Percentiles rank a stretch among this genome's conserved stretches.
Conservation (phyloP, 2,329 filamentous ascomycete species). For the Blumeria hordei region DNA sequence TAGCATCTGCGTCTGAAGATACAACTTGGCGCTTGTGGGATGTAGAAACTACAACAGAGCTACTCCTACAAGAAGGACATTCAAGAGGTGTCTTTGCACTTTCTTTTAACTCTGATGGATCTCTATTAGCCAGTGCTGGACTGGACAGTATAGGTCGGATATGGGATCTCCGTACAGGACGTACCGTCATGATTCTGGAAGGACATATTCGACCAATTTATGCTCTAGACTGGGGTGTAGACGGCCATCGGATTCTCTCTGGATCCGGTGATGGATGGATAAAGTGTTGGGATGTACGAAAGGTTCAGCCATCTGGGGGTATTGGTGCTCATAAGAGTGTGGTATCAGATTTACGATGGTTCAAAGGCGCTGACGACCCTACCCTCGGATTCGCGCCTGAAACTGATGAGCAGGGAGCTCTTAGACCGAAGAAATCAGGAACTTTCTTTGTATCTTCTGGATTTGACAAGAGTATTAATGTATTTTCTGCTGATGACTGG, state of each 20-base stretch:
- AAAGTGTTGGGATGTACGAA: conserved; percentile 92
- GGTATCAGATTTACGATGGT: conserved; percentile 85
- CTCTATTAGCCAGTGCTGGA: conserved; percentile 73
- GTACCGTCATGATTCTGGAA: conserved; percentile 89
- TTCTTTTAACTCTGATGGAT: conserved; percentile 76
- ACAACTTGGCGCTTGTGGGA: conserved; percentile 97
- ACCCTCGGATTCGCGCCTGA: conserved; percentile 34
- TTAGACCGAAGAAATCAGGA: conserved; percentile 57
- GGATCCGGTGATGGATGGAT: conserved; percentile 87
- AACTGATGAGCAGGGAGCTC: conserved; percentile 38
- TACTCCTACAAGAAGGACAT: conserved; percentile 82
- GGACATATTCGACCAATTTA: conserved; percentile 77
- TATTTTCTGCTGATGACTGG: conserved; percentile 96
- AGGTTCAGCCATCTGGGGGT: conserved; percentile 59
- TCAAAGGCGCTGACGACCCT: conserved; percentile 61
- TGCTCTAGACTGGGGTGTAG: conserved; percentile 73
- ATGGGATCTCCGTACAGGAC: conserved; percentile 81
- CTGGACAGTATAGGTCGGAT: conserved; percentile 85
- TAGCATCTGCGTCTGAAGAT: conserved; percentile 86
- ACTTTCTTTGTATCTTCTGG: conserved; percentile 81
- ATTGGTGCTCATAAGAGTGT: conserved; percentile 81
- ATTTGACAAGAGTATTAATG: conserved; percentile 85
- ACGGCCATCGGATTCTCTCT: conserved; percentile 80
- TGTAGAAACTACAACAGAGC: conserved; percentile 58
- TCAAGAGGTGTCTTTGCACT: conserved; percentile 81